These are phyloP conservation scores for Quillaja saponaria DNA, from an alignment of 306 rosid genomes.

Conservation along the genomic window DNA sequence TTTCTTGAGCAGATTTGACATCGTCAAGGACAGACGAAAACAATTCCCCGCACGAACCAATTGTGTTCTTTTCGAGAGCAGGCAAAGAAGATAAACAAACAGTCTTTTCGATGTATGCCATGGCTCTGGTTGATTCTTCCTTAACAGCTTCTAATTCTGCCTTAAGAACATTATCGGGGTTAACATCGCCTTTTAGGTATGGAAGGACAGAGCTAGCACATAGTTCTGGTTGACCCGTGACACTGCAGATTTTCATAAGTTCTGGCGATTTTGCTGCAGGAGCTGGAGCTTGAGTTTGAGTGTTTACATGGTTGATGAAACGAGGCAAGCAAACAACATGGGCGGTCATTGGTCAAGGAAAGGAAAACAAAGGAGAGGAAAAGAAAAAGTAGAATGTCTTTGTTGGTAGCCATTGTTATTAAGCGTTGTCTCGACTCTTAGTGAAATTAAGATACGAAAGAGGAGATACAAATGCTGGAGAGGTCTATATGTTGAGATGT, in stretches of 20 bases:
- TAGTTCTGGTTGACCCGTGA: background rate
- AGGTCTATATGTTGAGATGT: background rate
- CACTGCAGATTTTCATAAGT: background rate
- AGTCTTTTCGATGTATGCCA: background rate
- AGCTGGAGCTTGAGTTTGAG: background rate
- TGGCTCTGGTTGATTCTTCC: background rate
- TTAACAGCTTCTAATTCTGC: background rate
- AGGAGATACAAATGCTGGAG: background rate
- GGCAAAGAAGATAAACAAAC: too few relatives aligned
- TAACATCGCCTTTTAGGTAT: background rate
- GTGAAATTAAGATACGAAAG: background rate
- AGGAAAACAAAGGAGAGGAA: background rate
- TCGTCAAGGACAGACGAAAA: background rate
- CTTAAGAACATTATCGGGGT: background rate
- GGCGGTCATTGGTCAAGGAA: background rate
- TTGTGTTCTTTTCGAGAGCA: too few relatives aligned
- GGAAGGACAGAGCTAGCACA: background rate
- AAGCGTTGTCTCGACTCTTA: background rate
- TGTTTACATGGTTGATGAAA: background rate
- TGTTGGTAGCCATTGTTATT: background rate
- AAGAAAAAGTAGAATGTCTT: background rate
- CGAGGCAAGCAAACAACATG: conserved; percentile 1
- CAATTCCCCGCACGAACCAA: background rate
- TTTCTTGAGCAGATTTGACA: background rate
- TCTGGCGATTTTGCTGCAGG: background rate